A percentile compares a stretch with the other conserved stretches of the same genome.
phyloP scores from a whole-genome alignment of 495 filamentous ascomycete species.

The Xanthoparmelia taractica region DNA sequence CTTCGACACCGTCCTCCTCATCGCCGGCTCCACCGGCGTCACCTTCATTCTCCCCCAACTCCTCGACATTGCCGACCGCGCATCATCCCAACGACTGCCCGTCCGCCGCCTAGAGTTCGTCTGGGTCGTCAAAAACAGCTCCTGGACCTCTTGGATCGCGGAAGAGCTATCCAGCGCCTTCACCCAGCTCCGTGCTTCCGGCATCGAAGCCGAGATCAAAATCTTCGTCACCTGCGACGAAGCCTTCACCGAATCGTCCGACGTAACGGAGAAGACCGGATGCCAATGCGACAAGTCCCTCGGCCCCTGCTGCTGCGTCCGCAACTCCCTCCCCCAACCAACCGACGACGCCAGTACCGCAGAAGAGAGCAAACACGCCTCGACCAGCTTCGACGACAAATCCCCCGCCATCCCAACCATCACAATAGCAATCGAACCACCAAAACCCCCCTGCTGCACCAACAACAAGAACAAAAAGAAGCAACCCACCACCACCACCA shows the following conservation, averaged over 20 bases:
- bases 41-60: constrained; percentile 50
- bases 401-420: background rate
- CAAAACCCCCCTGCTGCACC: constrained; percentile 3
- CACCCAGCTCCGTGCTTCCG: constrained; percentile 28
- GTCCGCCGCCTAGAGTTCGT: constrained; percentile 62
- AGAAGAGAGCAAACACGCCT: background rate
- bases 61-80: constrained; percentile 39
- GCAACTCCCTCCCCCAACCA: constrained; percentile 4
- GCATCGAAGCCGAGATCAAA: constrained; percentile 40
- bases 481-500: background rate
- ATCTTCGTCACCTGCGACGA: constrained; percentile 56
- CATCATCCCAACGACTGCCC: constrained; percentile 33
- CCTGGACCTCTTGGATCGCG: constrained; percentile 55
- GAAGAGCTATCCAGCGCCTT: constrained; percentile 49
- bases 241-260: constrained; percentile 12
- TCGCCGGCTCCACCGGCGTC: constrained; percentile 55
- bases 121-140: constrained; percentile 61
- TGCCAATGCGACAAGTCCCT: constrained; percentile 23
- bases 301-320: constrained; percentile 24
- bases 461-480: background rate
- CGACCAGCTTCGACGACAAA: background rate
- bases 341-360: background rate
- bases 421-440: background rate
- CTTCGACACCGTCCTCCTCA: constrained; percentile 51
- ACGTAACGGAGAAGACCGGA: constrained; percentile 4